phyloP scores from a whole-genome alignment of 306 rosid species.

The Inga oerstediana region DNA sequence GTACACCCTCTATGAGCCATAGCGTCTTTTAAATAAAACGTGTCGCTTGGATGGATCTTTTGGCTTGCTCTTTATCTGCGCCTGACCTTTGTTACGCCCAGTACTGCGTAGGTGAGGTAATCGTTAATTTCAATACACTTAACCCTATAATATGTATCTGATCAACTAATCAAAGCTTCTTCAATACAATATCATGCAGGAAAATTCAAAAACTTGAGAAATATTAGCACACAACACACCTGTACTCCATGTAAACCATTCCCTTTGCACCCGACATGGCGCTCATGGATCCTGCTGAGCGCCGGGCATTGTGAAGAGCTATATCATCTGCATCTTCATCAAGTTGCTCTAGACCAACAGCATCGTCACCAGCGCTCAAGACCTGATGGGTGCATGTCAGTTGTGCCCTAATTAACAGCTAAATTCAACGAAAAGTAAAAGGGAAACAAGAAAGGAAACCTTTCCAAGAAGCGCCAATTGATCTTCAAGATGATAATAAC shows the following conservation, averaged over 20 bases:
- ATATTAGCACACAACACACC: slow-evolving; percentile 47
- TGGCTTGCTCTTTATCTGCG: slow-evolving; percentile 80
- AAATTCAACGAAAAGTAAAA: slow-evolving; percentile 24
- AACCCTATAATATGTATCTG: neutral
- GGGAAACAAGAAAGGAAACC: slow-evolving; percentile 45
- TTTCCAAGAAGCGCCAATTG: slow-evolving; percentile 87
- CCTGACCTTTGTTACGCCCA: slow-evolving; percentile 58
- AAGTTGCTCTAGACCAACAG: slow-evolving; percentile 86
- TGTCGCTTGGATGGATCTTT: slow-evolving; percentile 92
- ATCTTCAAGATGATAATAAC: slow-evolving; percentile 72
- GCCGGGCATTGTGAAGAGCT: slow-evolving; percentile 74
- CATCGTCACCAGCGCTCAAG: slow-evolving; percentile 86
- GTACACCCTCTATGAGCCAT: slow-evolving; percentile 36
- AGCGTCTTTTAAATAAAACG: slow-evolving; percentile 65
- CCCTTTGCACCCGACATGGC: slow-evolving; percentile 97
- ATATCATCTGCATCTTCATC: slow-evolving; percentile 91
- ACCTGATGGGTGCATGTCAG: slow-evolving; percentile 55
- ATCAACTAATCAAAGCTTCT: neutral
- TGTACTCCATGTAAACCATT: slow-evolving; percentile 91
- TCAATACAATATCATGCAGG: neutral
- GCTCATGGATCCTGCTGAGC: slow-evolving; percentile 78
- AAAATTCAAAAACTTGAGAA: slow-evolving; percentile 19
- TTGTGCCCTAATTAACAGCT: slow-evolving; percentile 21
- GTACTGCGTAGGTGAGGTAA: slow-evolving; percentile 50
- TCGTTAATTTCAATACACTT: neutral